A percentile compares a stretch with the other conserved stretches of the same genome.
These are phyloP conservation scores for Meripilus lineatus DNA, from an alignment of 1,284 basidiomycete species.

Conservation along the genomic window DNA sequence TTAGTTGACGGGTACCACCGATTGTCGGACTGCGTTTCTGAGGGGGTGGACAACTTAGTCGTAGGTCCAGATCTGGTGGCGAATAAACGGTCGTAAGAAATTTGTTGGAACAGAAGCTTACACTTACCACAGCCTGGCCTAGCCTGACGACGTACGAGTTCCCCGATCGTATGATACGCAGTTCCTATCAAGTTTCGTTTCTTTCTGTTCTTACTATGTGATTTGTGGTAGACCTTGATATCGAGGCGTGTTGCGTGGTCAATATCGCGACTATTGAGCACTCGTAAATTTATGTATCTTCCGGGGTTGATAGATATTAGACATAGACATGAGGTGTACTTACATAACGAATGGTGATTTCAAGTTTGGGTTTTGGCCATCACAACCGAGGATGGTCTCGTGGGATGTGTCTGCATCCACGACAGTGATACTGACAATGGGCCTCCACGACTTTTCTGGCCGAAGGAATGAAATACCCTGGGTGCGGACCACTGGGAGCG, in stretches of 20 bases:
- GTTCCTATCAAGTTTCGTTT: constrained; percentile 49
- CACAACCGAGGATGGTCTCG: constrained; percentile 54
- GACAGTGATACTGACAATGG: constrained; percentile 49
- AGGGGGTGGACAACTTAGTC: constrained; percentile 22
- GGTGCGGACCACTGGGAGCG: constrained; percentile 25
- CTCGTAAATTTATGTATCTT: neutral
- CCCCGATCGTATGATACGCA: constrained; percentile 42
- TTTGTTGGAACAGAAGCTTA: neutral
- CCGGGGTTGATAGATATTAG: neutral
- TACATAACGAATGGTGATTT: constrained; percentile 50
- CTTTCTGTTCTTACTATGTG: constrained; percentile 52
- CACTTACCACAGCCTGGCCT: constrained; percentile 12
- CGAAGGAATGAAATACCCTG: constrained; percentile 29
- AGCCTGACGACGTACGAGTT: constrained; percentile 43
- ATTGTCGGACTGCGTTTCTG: constrained; percentile 25
- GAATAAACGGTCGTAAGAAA: neutral
- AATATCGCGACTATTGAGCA: constrained; percentile 32
- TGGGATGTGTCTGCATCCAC: constrained; percentile 43
- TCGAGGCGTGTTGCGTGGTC: constrained; percentile 37
- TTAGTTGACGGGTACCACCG: constrained; percentile 17
- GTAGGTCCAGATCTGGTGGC: constrained; percentile 23
- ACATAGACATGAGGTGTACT: constrained; percentile 18
- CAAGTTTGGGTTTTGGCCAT: constrained; percentile 65
- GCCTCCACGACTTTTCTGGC: constrained; percentile 46
- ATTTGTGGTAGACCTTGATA: constrained; percentile 47